Evolutionary conservation across 495 filamentous ascomycete species (phyloP), one percentile per base, ranked within the genome.

Genomic region (Penicillium daleae): DNA sequence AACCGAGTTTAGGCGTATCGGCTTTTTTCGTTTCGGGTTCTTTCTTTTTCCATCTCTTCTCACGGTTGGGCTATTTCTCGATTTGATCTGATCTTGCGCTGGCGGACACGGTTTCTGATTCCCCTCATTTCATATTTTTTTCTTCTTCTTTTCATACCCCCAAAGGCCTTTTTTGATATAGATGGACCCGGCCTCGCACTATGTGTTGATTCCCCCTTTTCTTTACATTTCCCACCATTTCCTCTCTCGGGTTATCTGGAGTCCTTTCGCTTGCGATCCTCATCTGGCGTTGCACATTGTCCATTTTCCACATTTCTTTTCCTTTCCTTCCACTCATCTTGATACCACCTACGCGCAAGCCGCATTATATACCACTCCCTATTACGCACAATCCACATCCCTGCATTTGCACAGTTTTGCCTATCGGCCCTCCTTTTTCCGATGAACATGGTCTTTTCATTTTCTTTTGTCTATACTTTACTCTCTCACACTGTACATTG

Each of bases 181-280:
- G 76, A 78, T 75, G 67, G 67, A 71, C 68, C 64, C 65, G 75
- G 76, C 76, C 75, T 79, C 67, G 77, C 74, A 76, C 61, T 46
- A 62, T 72, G 67, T 67, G 64, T 59, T 62, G 58, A 60, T 65
- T 54, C 64, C 62, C 19, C 37, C 40, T 64, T 32, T 55, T 33
- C 54, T 15, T 60, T 49, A 56, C 67, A 65, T 61, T 60, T 65
- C 63, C 63, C 56, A 57, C 52, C 56, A 57, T 51, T 61, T 65
- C 32, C 65, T 62, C 13, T 49, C 55, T 63, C 39, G 59, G 53
- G 56, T 27, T 57, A 49, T 57, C 52, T 65, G 68, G 65, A 66
- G 64, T 71, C 61, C 59, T 71, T 69, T 71, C 68, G 59, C 65
- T 71, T 66, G 42, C 67, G 64, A 59, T 63, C 60, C 53, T 66